Evolutionary conservation across 1,284 basidiomycete genomes (phyloP).

Genomic region (Malassezia furfur): DNA sequence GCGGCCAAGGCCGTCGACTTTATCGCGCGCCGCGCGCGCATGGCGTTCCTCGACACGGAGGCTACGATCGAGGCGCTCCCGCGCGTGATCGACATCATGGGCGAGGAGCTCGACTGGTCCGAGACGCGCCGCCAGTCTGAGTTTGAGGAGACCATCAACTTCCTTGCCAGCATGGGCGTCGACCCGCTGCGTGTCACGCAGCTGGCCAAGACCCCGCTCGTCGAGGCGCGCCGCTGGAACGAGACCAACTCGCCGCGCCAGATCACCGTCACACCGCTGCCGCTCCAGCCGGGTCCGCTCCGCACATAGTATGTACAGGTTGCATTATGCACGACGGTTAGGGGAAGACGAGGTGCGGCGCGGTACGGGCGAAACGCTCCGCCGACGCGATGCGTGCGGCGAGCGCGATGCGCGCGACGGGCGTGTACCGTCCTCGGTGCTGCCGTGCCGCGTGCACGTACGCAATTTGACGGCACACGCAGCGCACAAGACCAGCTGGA

Average conservation of each 20-base stretch:
- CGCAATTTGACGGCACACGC: constrained; percentile 5
- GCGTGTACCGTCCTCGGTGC: no score
- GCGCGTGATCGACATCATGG: constrained; percentile 82
- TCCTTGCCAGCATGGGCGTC: constrained; percentile 50
- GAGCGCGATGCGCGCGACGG: no score
- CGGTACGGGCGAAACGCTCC: no score
- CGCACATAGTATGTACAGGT: neutral
- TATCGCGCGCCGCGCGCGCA: constrained; percentile 76
- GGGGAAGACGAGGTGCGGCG: no score
- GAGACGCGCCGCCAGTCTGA: constrained; percentile 55
- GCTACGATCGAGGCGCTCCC: constrained; percentile 77
- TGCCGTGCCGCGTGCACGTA: neutral
- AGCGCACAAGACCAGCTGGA: constrained; percentile 1
- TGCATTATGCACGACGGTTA: no score
- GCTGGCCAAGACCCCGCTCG: constrained; percentile 28
- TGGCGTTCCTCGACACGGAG: constrained; percentile 85
- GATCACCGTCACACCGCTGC: neutral
- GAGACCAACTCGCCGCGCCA: constrained; percentile 6
- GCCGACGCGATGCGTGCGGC: no score
- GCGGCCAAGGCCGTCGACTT: constrained; percentile 83
- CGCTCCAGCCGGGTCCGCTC: neutral
- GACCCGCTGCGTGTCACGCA: constrained; percentile 30
- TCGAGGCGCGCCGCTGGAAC: constrained; percentile 26
- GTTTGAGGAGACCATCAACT: constrained; percentile 35
- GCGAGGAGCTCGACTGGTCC: constrained; percentile 71